Evolutionary conservation across 2,329 filamentous ascomycete species (phyloP).

Genomic region (Xylariaceae sp.): DNA sequence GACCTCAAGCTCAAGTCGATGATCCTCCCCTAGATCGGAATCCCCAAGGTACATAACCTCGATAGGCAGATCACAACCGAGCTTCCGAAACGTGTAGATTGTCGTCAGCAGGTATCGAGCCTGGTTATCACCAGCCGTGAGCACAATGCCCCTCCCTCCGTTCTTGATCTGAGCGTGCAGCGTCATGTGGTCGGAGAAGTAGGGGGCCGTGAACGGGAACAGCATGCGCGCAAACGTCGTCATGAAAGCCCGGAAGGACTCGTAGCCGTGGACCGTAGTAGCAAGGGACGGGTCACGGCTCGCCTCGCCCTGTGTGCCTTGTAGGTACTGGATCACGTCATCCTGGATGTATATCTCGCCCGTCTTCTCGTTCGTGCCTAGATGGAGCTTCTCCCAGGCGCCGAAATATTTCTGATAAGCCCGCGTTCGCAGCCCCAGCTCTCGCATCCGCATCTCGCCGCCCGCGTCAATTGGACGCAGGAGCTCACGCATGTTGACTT

Average conservation of each 20-base stretch:
- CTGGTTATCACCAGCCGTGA: slow-evolving; percentile 51
- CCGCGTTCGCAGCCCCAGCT: slow-evolving; percentile 47
- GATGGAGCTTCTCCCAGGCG: slow-evolving; percentile 47
- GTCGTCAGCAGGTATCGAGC: slow-evolving; percentile 50
- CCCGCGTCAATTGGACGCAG: slow-evolving; percentile 46
- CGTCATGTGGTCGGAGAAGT: slow-evolving; percentile 52
- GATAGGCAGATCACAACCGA: slow-evolving; percentile 47
- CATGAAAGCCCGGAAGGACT: slow-evolving; percentile 48
- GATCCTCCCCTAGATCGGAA: slow-evolving; percentile 49
- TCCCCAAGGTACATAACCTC: slow-evolving; percentile 51
- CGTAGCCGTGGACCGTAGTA: slow-evolving; percentile 48
- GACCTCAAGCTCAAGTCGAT: slow-evolving; percentile 47
- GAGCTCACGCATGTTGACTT: slow-evolving; percentile 43
- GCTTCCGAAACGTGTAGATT: slow-evolving; percentile 45
- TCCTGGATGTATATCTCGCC: slow-evolving; percentile 47
- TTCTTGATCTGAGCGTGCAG: slow-evolving; percentile 49
- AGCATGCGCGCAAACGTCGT: slow-evolving; percentile 46
- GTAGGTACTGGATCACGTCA: slow-evolving; percentile 47
- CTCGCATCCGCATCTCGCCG: slow-evolving; percentile 46
- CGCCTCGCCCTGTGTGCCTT: slow-evolving; percentile 19
- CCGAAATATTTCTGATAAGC: slow-evolving; percentile 47
- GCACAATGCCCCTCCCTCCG: slow-evolving; percentile 50
- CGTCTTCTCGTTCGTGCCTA: slow-evolving; percentile 35
- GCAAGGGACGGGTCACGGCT: slow-evolving; percentile 30
- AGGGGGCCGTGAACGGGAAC: slow-evolving; percentile 48